These are phyloP conservation scores for Lactifluus rugatus DNA, from an alignment of 768 basidiomycete genomes.

Conservation along the genomic window DNA sequence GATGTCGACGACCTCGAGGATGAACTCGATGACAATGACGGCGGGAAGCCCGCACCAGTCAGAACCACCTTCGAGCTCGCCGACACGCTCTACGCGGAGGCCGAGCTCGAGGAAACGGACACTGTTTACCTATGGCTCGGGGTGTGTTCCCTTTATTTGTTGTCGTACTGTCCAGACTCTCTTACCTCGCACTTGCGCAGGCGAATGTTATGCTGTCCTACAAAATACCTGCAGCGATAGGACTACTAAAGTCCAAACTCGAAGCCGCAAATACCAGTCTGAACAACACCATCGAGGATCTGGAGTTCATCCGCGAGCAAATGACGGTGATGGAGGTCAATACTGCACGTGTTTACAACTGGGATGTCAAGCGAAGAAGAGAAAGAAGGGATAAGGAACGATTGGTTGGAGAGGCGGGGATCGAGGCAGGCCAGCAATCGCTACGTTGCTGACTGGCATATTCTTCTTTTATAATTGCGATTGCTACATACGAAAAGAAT, in stretches of 20 bases:
- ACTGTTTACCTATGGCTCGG: slow-evolving; percentile 94
- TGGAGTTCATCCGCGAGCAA: slow-evolving; percentile 91
- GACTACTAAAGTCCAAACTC: slow-evolving; percentile 68
- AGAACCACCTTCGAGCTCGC: slow-evolving; percentile 90
- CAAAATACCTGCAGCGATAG: slow-evolving; percentile 66
- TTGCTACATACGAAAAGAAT: background rate
- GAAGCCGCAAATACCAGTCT: slow-evolving; percentile 56
- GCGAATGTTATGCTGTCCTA: slow-evolving; percentile 98
- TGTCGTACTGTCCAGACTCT: background rate
- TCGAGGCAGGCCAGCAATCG: background rate
- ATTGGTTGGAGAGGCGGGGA: background rate
- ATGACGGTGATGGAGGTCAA: slow-evolving; percentile 95
- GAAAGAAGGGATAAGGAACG: slow-evolving; percentile 27
- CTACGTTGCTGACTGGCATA: too few relatives aligned
- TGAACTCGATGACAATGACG: slow-evolving; percentile 43
- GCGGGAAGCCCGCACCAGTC: slow-evolving; percentile 40
- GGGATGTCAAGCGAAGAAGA: slow-evolving; percentile 81
- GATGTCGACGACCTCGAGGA: slow-evolving; percentile 29
- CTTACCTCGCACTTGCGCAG: slow-evolving; percentile 32
- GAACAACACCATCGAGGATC: slow-evolving; percentile 67
- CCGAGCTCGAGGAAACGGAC: slow-evolving; percentile 77
- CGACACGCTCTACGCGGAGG: slow-evolving; percentile 91
- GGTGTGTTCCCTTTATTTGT: slow-evolving; percentile 40
- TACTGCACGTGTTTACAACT: slow-evolving; percentile 92
- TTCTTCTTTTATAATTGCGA: background rate